Base-by-base conservation (phyloP, 768 basidiomycete genomes). In the Boletus rufocinnamomeus region DNA sequence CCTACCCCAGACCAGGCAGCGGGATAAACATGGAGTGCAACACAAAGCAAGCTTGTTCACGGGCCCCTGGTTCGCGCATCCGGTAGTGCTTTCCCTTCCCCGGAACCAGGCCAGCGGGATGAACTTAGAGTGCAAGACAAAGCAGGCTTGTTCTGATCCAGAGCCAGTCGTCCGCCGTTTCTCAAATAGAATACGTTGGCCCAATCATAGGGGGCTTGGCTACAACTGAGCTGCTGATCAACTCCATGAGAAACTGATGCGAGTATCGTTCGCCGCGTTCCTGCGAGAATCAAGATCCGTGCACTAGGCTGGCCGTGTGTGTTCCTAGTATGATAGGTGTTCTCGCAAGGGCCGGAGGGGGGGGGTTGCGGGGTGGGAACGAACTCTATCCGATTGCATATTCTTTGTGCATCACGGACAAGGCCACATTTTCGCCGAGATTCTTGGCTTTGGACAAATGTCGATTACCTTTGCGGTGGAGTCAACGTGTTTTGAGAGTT, bases 1-100 rank as follows among this genome's bases (percentile, higher is more conserved):
- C 66, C 50, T 30, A 28, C 45, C 54, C 40, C 34, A 64, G 37
- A 21, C 40, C 77, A 66, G 54, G 68, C 57, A 66, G n/a, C 67
- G 70, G 19, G 51, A 40, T 32, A 10, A 16, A 11, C 48, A 43
- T 7, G 17, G 21, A 38, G 53, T 16, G n/a, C 44, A 76, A 74
- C 13, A 78, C 75, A 14, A 78, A 79, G 67, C 74, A 67, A 56
- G 77, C 72, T 40, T 10, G 1, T 48, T 54, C 48, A 35, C 34
- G 13, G 34, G 34, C 9, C 34, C 34, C 34, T 10, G 13, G 13
- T 35, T 0, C 34, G 53, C 45, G 35, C 32, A 53, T 50, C 13
- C 25, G 32, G 44, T 23, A 32, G 13, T 49, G 13, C n/a, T 38
- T 54, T 58, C 52, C 66, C 52, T 35, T 25, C 49, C 54, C 40